Base-by-base conservation (phyloP, 1,284 basidiomycete genomes). In the Cutaneotrichosporon sp. region DNA sequence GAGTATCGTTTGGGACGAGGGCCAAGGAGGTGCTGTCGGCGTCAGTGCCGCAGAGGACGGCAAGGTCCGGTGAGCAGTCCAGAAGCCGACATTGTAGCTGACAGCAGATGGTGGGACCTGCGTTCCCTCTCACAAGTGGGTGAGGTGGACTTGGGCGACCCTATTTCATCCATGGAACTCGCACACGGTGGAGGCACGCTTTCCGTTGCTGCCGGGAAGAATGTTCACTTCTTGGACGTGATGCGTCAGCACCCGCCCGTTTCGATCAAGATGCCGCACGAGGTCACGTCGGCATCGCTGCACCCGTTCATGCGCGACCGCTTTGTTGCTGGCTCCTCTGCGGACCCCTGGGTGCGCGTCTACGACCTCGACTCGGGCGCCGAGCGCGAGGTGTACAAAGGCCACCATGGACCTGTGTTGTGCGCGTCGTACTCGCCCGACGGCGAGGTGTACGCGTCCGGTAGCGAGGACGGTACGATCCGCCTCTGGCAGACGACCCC, bases 391-490 rank as follows among this genome's bases (percentile, higher is more conserved):
- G 83, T 97, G 51, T 81, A 94, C 63, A 97, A 97, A 75, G 94
- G 94, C 6, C 96, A 98, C 71, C 94, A 98, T 70, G 94, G 94
- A 14, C 93, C 94, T 12, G 94, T 96, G 11, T 90, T 96, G 65
- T 90, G 87, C 55, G 88, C 96, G 35, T 86, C 88, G 62, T 98
- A 88, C 76, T 89, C 87, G 68, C 96, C 94, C 0, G 94, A 98
- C 71, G 96, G 94, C n/a, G 93, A 98, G 78, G 82, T 97, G 77
- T 97, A 90, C 69, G 94, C 94, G 20, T 92, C 88, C 66, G 96
- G 94, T 46, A 91, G 88, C 64, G 94, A 76, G 61, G 77, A 78
- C 64, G 77, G 78, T 43, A 97, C 93, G 2, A 96, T 97, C 66
- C 84, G 93, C 48, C 78, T 97, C 46, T 97, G 94, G 94, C 93